Percentiles rank a stretch among this genome's conserved stretches.
Conservation (phyloP, 2,329 filamentous ascomycete genomes). For the Cladophialophora bantiana region DNA sequence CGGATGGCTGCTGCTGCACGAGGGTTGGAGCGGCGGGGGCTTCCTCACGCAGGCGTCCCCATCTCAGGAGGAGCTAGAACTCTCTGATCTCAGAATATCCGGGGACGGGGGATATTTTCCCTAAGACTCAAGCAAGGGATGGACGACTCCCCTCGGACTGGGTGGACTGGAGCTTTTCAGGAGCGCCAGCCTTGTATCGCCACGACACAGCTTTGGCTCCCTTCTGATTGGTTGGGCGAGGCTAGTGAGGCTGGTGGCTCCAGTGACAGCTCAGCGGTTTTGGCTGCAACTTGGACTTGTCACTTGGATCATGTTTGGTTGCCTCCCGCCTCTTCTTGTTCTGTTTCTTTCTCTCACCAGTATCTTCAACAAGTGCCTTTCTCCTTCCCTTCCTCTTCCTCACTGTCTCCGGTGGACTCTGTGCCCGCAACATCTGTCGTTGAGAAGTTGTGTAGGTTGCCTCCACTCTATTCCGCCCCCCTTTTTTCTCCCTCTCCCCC, state of each 20-base stretch:
- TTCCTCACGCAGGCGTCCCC: background rate
- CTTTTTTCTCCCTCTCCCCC: background rate
- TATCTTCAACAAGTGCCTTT: slow-evolving; percentile 10
- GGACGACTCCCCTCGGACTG: too few species aligned
- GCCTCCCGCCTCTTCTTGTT: slow-evolving; percentile 7
- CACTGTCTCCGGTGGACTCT: background rate
- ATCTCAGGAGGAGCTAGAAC: background rate
- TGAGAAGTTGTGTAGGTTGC: background rate
- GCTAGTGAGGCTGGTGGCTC: slow-evolving; percentile 3
- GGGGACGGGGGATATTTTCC: too few species aligned
- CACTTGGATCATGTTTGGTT: background rate
- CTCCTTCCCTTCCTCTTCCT: background rate
- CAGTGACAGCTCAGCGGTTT: slow-evolving; percentile 22
- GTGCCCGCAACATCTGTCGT: background rate
- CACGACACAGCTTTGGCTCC: background rate
- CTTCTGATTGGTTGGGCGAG: slow-evolving; percentile 15
- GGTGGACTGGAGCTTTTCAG: background rate
- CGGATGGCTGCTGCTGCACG: background rate
- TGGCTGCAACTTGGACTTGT: background rate
- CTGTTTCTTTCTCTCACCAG: slow-evolving; percentile 8
- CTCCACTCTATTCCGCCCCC: background rate
- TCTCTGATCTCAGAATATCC: too few species aligned
- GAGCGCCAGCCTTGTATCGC: slow-evolving; percentile 7
- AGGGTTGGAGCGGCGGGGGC: background rate
- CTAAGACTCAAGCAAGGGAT: too few species aligned